Conservation (phyloP, 192 early-diverging fungal genomes). For the Phlyctochytrium bullatum region DNA sequence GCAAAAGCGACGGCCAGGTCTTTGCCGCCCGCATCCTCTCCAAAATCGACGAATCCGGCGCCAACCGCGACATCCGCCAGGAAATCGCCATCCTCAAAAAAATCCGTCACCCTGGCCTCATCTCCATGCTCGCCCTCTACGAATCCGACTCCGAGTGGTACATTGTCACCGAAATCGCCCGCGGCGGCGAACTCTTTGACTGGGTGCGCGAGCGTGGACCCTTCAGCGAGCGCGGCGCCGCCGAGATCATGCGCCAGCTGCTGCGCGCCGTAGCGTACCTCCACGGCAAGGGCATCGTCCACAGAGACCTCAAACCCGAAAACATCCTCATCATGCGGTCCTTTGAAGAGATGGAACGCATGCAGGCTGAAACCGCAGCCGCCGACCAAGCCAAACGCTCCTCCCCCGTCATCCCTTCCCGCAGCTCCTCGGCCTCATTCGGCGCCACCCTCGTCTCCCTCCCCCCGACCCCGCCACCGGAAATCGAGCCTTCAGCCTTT, state of each 20-base stretch:
- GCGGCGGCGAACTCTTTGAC: slow-evolving; percentile 61
- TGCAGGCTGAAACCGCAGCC: slow-evolving; percentile 1
- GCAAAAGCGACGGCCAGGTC: slow-evolving; percentile 49
- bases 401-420: no score
- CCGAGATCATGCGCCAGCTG: slow-evolving; percentile 40
- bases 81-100: slow-evolving; percentile 72
- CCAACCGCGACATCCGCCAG: slow-evolving; percentile 56
- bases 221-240: slow-evolving; percentile 53
- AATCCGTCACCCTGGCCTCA: slow-evolving; percentile 46
- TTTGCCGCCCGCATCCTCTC: slow-evolving; percentile 77
- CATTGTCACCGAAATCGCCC: slow-evolving; percentile 46
- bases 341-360: not conserved
- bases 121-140: slow-evolving; percentile 39
- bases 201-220: slow-evolving; percentile 46
- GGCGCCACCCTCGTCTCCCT: no score
- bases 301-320: slow-evolving; percentile 56
- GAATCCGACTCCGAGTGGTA: slow-evolving; percentile 37
- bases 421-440: no score
- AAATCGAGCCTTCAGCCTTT: no score
- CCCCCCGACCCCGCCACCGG: no score
- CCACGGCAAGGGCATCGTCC: slow-evolving; percentile 43
- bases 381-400: slow-evolving; percentile 4
- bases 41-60: slow-evolving; percentile 52
- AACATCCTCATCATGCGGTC: slow-evolving; percentile 41
- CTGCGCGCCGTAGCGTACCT: slow-evolving; percentile 48